phyloP scores from a whole-genome alignment of 2,329 filamentous ascomycete genomes.

The Rhinocladiella similis region DNA sequence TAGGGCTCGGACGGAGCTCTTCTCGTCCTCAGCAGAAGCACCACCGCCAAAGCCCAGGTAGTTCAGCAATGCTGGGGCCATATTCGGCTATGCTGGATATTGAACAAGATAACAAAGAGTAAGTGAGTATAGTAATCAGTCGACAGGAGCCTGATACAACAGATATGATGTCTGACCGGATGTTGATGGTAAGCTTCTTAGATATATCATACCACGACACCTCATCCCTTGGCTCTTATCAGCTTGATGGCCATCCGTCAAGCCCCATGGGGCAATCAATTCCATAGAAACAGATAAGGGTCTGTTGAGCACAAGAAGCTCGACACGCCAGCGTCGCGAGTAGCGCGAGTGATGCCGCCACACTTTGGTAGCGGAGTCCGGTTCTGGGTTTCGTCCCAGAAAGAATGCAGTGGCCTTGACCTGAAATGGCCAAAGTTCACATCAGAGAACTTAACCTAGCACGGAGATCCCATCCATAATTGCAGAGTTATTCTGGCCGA shows the following conservation, averaged over 20 bases:
- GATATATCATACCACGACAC: neutral
- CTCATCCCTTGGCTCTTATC: neutral
- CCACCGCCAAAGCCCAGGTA: constrained; percentile 16
- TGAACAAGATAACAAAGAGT: neutral
- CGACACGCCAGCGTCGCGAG: neutral
- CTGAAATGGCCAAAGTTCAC: constrained; percentile 11
- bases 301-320: neutral
- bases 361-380: neutral
- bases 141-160: neutral
- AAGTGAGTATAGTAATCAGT: neutral
- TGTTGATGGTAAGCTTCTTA: neutral
- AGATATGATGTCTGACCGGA: neutral
- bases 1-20: constrained; percentile 36
- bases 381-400: neutral
- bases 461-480: neutral
- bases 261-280: constrained; percentile 13
- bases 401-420: constrained; percentile 5
- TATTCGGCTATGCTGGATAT: neutral
- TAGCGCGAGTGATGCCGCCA: neutral
- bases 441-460: constrained; percentile 7
- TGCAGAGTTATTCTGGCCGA: neutral
- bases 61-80: constrained; percentile 20
- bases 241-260: neutral
- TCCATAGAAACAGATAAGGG: constrained; percentile 4
- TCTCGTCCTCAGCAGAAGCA: constrained; percentile 5